Evolutionary conservation across 768 basidiomycete species (phyloP).

Genomic region (Calocybe cyanea): DNA sequence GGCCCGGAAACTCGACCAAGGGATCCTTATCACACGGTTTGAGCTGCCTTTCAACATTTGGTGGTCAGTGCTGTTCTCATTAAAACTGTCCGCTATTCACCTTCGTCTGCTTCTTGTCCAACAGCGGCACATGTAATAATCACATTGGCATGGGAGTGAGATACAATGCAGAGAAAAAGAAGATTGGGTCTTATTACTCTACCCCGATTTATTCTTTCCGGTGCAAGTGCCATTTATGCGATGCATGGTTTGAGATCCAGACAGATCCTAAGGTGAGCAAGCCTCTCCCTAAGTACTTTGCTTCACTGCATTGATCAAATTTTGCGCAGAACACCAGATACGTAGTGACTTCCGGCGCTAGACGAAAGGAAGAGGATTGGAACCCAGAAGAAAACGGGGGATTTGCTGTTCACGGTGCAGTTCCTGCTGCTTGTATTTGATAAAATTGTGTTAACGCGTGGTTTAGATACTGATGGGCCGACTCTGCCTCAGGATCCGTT

Average conservation of each 20-base stretch:
- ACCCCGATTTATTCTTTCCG: conserved; percentile 94
- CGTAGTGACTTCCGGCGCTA: conserved; percentile 88
- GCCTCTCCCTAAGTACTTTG: background rate
- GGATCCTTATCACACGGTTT: conserved; percentile 92
- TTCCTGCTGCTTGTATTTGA: background rate
- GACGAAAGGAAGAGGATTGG: conserved; percentile 95
- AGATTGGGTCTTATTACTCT: conserved; percentile 90
- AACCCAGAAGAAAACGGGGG: conserved; percentile 95
- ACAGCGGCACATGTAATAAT: conserved; percentile 87
- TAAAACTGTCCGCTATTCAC: background rate
- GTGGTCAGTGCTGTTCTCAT: conserved; percentile 57
- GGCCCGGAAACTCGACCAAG: conserved; percentile 93
- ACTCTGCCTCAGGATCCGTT: conserved; percentile 75
- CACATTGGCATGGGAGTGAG: conserved; percentile 99
- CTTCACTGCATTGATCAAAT: background rate
- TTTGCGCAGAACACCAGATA: conserved; percentile 84
- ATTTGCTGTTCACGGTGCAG: conserved; percentile 78
- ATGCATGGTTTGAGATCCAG: conserved; percentile 96
- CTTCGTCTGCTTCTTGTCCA: background rate
- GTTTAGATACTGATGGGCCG: conserved; percentile 64
- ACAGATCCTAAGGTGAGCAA: conserved; percentile 87
- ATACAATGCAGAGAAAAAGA: conserved; percentile 99
- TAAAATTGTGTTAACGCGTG: background rate
- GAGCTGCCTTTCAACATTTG: conserved; percentile 96
- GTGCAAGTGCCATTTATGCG: conserved; percentile 96